A percentile compares a stretch with the other conserved stretches of the same genome.
Evolutionary conservation across 2,329 filamentous ascomycete genomes (phyloP).

Genomic region (Dactylellina sp.): DNA sequence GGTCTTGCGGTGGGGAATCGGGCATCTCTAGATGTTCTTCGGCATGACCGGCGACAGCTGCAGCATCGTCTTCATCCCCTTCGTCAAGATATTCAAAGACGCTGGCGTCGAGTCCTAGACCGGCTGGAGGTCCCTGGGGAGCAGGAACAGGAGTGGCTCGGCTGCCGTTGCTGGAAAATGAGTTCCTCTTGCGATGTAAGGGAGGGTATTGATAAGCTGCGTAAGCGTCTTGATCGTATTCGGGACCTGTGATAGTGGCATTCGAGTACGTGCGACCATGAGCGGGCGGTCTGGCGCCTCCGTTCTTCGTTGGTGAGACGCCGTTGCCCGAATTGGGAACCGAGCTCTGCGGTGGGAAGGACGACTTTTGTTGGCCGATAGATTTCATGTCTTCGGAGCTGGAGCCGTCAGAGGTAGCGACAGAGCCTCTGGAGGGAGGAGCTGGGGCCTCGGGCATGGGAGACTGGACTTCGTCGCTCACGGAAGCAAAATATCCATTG

Average conservation of each 20-base stretch:
- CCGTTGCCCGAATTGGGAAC: conserved; percentile 18
- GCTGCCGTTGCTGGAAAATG: conserved; percentile 52
- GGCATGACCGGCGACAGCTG: conserved; percentile 25
- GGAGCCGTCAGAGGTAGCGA: conserved; percentile 46
- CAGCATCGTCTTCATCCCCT: conserved; percentile 44
- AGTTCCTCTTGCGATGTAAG: conserved; percentile 46
- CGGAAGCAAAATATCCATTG: conserved; percentile 54
- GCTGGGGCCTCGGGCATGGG: conserved; percentile 54
- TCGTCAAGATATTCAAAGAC: conserved; percentile 53
- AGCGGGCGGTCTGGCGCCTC: conserved; percentile 29
- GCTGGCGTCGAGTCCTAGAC: conserved; percentile 50
- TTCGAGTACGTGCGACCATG: conserved; percentile 51
- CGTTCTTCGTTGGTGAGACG: conserved; percentile 39
- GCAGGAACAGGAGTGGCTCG: conserved; percentile 41
- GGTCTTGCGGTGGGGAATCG: conserved; percentile 29
- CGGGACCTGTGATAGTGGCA: conserved; percentile 47
- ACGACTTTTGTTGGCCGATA: conserved; percentile 26
- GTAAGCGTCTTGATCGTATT: conserved; percentile 39
- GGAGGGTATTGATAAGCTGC: conserved; percentile 31
- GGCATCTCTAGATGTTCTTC: conserved; percentile 32
- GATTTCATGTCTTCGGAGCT: conserved; percentile 48
- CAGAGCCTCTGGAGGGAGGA: conserved; percentile 51
- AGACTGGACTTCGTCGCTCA: conserved; percentile 54
- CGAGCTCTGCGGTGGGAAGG: conserved; percentile 20
- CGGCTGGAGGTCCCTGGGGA: conserved; percentile 37